A percentile compares a stretch with the other conserved stretches of the same genome.
Evolutionary conservation across 169 alveolate genomes (phyloP).

Genomic region (Cryptosporidium meleagridis): DNA sequence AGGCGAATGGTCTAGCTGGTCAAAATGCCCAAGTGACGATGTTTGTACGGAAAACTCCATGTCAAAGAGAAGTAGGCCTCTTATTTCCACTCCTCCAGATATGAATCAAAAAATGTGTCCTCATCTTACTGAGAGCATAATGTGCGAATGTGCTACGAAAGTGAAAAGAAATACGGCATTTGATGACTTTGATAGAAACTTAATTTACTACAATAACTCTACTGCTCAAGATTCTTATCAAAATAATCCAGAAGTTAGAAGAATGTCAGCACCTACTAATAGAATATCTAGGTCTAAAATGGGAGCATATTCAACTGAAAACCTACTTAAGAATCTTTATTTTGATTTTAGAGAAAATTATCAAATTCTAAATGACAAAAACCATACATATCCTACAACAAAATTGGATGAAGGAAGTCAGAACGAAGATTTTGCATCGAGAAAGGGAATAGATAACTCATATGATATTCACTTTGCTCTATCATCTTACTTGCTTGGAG

Average conservation of each 20-base stretch:
- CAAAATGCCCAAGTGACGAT: constrained; percentile 29
- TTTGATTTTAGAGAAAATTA: constrained; percentile 29
- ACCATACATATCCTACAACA: neutral
- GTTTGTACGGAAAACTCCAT: constrained; percentile 52
- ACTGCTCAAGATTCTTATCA: too few relatives aligned
- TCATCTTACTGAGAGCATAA: constrained; percentile 40
- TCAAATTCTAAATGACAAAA: neutral
- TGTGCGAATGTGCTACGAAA: constrained; percentile 47
- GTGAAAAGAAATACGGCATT: neutral
- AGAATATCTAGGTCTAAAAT: neutral
- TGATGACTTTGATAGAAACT: constrained; percentile 8
- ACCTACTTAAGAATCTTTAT: constrained; percentile 1
- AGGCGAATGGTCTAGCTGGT: constrained; percentile 71
- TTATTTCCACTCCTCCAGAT: constrained; percentile 74
- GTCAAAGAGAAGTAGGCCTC: constrained; percentile 65
- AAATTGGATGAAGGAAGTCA: neutral
- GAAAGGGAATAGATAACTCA: neutral
- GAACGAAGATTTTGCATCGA: neutral
- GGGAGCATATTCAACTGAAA: constrained; percentile 36
- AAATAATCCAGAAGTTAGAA: neutral
- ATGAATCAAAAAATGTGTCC: constrained; percentile 70
- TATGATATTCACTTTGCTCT: constrained; percentile 18
- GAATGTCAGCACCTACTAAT: neutral
- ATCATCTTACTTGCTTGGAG: constrained; percentile 50
- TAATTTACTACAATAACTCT: neutral